Conservation (phyloP, 257 asterid species). For the Cordia subcordata region DNA sequence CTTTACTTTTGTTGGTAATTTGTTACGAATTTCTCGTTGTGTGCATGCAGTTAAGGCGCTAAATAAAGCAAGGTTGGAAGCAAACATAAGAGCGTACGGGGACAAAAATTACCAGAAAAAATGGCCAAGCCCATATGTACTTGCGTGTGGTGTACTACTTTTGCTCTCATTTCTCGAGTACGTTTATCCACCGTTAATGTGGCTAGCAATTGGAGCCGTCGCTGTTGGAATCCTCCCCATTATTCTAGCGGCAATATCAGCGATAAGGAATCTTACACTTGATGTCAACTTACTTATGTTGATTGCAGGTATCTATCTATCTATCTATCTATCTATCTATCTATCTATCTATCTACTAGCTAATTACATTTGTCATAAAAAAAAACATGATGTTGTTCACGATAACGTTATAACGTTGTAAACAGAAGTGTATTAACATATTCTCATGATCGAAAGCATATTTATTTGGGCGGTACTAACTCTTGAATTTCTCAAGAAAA, state of each 20-base stretch:
- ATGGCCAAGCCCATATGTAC: constrained; percentile 74
- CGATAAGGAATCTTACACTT: constrained; percentile 39
- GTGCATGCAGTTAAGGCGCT: constrained; percentile 76
- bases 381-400: too few species aligned
- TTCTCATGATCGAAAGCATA: too few species aligned
- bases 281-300: constrained; percentile 74
- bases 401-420: too few species aligned
- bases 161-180: constrained; percentile 42
- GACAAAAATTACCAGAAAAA: constrained; percentile 33
- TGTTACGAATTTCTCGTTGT: too few species aligned
- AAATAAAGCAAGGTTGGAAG: constrained; percentile 72
- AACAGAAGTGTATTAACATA: too few species aligned
- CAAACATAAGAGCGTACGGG: constrained; percentile 49
- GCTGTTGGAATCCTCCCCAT: constrained; percentile 63
- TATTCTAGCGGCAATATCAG: constrained; percentile 36
- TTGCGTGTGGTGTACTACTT: constrained; percentile 55
- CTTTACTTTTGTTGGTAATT: too few species aligned
- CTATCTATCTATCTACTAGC: too few species aligned
- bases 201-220: constrained; percentile 69
- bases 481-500: too few species aligned
- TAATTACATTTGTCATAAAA: too few species aligned
- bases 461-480: too few species aligned
- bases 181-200: constrained; percentile 41
- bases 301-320: constrained; percentile 53
- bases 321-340: too few species aligned